These are phyloP conservation scores for Amylostereum areolatum DNA, from an alignment of 1,284 basidiomycete species.

Conservation along the genomic window DNA sequence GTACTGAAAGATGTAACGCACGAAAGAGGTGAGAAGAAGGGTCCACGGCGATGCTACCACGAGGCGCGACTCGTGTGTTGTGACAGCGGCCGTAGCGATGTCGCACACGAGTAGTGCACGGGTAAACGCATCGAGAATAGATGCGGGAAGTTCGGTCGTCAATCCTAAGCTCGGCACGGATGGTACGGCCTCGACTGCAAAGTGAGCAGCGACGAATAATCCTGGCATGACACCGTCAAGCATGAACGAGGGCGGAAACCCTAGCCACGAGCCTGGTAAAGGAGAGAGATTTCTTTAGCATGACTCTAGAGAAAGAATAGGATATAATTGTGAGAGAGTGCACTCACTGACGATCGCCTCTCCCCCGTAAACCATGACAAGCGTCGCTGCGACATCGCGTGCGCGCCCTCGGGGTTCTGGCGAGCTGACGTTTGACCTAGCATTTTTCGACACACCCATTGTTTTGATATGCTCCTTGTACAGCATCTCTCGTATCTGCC, in stretches of 20 bases:
- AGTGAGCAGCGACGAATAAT: constrained; percentile 50
- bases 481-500: constrained; percentile 55
- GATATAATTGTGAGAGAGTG: neutral
- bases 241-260: constrained; percentile 65
- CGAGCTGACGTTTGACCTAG: constrained; percentile 1
- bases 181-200: constrained; percentile 55
- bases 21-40: constrained; percentile 60
- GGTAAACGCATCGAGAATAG: constrained; percentile 61
- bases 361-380: constrained; percentile 69
- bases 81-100: constrained; percentile 60
- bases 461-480: constrained; percentile 35
- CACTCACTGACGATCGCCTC: constrained; percentile 56
- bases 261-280: constrained; percentile 52
- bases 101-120: constrained; percentile 68
- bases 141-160: constrained; percentile 54
- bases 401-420: constrained; percentile 28
- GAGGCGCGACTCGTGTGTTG: constrained; percentile 37
- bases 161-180: constrained; percentile 44
- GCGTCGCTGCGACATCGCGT: constrained; percentile 48
- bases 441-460: constrained; percentile 8
- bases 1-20: constrained; percentile 26
- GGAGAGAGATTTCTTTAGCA: neutral
- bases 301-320: constrained; percentile 4
- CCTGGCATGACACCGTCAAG: constrained; percentile 51
- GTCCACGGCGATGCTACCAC: constrained; percentile 66